Base-by-base conservation (phyloP, 257 asterid species). In the Ophiorrhiza pumila region DNA sequence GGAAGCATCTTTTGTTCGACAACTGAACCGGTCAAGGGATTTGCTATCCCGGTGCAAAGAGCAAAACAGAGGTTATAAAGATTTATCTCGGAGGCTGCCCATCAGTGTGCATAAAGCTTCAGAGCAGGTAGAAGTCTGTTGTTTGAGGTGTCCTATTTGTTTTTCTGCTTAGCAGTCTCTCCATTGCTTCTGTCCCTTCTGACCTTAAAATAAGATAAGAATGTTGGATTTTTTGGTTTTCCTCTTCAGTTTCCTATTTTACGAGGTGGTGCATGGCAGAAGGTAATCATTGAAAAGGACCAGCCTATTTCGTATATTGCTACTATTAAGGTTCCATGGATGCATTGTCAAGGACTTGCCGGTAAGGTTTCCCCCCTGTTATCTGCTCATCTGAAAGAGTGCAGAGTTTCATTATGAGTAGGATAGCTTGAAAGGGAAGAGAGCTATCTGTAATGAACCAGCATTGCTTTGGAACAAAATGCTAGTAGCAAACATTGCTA, bases 1-100 rank as follows among this genome's bases (percentile, higher is more conserved):
- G 84, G 98, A 92, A 75, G 87, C 78, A 72, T 89, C 97, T 61
- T 90, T 90, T 80, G 83, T 89, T 55, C 84, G 81, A 67, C 90
- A 87, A 81, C 79, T 92, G 78, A 91, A 86, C 64, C 80, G 75
- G 64, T 82, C 96, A 32, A 86, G 78, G 80, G 79, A 73, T 74
- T 74, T 74, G 34, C 69, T 50, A 12, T 65, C 79, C 11, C 71
- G 75, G 49, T 59, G 76, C 81, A 61, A 75, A 35, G 79, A 82
- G 57, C 77, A 68, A 70, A 76, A 71, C 71, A 57, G 71, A 49
- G 76, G 77, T 35, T 68, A 59, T 43, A 61, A 63, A 63, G 20
- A 59, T 55, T 25, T 71, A 71, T 58, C 84, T n/a, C 68, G 68
- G 27, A 76, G 71, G 71, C 70, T 15, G 61, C 69, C 78, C n/a